Evolutionary conservation across 192 early-diverging fungal species (phyloP).

Genomic region (Physocladia obscura): DNA sequence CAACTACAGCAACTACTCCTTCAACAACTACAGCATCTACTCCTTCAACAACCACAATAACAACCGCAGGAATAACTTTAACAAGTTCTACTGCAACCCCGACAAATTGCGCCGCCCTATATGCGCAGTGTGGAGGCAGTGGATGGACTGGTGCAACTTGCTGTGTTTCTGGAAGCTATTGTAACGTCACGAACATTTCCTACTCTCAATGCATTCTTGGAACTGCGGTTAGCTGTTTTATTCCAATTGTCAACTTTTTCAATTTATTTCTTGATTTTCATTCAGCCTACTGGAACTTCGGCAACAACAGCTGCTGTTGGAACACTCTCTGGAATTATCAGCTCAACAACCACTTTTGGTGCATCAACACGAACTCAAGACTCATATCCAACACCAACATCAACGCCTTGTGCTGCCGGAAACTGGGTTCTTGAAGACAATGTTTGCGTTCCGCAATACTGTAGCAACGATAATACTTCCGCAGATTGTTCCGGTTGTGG

Average conservation of each 20-base stretch:
- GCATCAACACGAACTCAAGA: neutral
- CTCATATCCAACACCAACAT: neutral
- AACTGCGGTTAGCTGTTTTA: too few relatives aligned
- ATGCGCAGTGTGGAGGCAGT: neutral
- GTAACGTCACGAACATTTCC: neutral
- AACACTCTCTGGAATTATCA: too few relatives aligned
- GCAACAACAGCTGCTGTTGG: neutral
- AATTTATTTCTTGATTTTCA: too few relatives aligned
- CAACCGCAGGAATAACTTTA: neutral
- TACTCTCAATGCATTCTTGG: neutral
- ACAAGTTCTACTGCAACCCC: neutral
- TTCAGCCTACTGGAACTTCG: neutral
- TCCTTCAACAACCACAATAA: neutral
- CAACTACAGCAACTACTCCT: neutral
- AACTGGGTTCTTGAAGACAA: neutral
- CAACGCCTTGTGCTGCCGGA: neutral
- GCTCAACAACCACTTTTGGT: neutral
- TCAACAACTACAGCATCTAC: neutral
- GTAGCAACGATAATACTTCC: neutral
- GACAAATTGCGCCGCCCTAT: neutral
- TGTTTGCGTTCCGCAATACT: neutral
- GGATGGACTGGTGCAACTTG: neutral
- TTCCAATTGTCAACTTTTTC: too few relatives aligned
- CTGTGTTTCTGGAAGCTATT: neutral
- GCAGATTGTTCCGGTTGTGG: neutral